Evolutionary conservation across 495 filamentous ascomycete species (phyloP).

Genomic region (Hapsidospora chrysogenum): DNA sequence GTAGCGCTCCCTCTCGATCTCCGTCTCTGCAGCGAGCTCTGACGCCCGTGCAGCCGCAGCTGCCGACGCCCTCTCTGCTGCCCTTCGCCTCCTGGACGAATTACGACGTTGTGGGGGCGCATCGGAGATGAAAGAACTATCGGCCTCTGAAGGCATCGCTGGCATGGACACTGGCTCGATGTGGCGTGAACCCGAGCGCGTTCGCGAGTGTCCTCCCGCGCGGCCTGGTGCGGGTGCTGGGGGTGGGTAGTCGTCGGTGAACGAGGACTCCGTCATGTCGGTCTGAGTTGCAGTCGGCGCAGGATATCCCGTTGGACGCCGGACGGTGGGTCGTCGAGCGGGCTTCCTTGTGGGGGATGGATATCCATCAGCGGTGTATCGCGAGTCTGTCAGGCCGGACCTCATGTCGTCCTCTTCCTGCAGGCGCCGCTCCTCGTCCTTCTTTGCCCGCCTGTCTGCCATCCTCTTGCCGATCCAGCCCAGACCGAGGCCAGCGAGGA

Average conservation of each 20-base stretch:
- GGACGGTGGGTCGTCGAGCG: constrained; percentile 16
- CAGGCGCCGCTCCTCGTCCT: constrained; percentile 45
- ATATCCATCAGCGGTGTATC: constrained; percentile 43
- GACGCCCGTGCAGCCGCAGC: constrained; percentile 29
- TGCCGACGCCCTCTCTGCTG: constrained; percentile 28
- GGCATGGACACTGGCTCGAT: constrained; percentile 24
- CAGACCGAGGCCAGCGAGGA: constrained; percentile 50
- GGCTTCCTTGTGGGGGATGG: constrained; percentile 35
- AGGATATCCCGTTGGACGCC: constrained; percentile 17
- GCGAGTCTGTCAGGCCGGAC: constrained; percentile 19
- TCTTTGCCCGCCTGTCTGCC: constrained; percentile 43
- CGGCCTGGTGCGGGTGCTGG: constrained; percentile 5
- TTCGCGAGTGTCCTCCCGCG: constrained; percentile 10
- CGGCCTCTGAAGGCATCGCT: constrained; percentile 30
- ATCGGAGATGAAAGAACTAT: constrained; percentile 33
- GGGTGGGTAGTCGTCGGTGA: constrained; percentile 16
- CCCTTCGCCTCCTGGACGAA: constrained; percentile 19
- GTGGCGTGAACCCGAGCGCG: constrained; percentile 14
- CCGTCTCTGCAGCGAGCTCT: constrained; percentile 19
- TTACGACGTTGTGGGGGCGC: constrained; percentile 25
- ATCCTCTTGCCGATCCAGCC: constrained; percentile 48
- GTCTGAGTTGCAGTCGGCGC: constrained; percentile 16
- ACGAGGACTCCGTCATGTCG: constrained; percentile 13
- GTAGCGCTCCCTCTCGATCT: constrained; percentile 17
- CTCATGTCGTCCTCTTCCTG: constrained; percentile 29